phyloP scores from a whole-genome alignment of 2,329 filamentous ascomycete genomes.

The Leptographium wingfieldii region DNA sequence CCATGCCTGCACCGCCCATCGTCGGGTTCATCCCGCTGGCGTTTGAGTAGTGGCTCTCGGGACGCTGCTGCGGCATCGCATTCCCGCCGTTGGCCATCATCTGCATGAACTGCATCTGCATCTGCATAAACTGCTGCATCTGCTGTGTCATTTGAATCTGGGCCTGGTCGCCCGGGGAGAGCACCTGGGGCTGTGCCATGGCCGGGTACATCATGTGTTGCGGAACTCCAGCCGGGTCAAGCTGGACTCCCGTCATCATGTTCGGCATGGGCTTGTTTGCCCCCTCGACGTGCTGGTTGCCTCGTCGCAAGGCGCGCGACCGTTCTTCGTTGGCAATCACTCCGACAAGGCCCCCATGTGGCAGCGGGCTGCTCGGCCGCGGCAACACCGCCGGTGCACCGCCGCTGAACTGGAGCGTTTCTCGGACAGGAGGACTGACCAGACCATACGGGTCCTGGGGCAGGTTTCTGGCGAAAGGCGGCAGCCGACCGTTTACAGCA shows the following conservation, averaged over 20 bases:
- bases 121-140: constrained; percentile 80
- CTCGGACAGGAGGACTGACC: constrained; percentile 58
- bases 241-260: constrained; percentile 19
- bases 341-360: constrained; percentile 70
- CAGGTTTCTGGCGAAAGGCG: constrained; percentile 70
- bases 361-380: constrained; percentile 21
- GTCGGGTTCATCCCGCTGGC: background rate
- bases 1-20: constrained; percentile 16
- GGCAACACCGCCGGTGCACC: constrained; percentile 28
- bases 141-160: constrained; percentile 73
- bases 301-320: constrained; percentile 62
- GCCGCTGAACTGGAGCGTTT: constrained; percentile 59
- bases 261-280: constrained; percentile 22
- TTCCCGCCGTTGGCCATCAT: constrained; percentile 44
- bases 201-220: constrained; percentile 36
- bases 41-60: background rate
- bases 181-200: constrained; percentile 21
- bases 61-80: constrained; percentile 16
- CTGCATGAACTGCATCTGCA: constrained; percentile 93
- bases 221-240: constrained; percentile 39
- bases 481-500: constrained; percentile 40
- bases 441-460: constrained; percentile 78
- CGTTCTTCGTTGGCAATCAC: constrained; percentile 81
- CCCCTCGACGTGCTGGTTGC: constrained; percentile 57
- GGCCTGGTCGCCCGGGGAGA: constrained; percentile 54